phyloP scores from a whole-genome alignment of 2,329 filamentous ascomycete species.

The Chaetomium olivaceum region DNA sequence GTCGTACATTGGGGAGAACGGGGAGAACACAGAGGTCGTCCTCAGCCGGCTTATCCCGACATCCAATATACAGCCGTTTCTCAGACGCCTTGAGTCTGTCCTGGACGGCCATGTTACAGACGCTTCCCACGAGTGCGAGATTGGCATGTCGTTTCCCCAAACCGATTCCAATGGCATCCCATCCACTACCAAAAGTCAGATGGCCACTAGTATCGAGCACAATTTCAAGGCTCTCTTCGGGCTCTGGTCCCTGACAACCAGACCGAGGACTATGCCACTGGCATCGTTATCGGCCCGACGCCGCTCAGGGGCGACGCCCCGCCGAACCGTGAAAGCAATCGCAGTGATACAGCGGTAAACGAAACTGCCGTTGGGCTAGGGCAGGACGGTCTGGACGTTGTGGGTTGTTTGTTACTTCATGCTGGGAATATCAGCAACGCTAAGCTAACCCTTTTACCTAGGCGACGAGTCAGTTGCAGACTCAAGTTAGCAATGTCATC shows the following conservation, averaged over 20 bases:
- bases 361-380: constrained; percentile 30
- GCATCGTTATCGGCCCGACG: constrained; percentile 74
- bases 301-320: not conserved
- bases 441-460: not conserved
- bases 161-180: constrained; percentile 37
- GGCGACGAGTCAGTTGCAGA: not conserved
- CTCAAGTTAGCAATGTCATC: not conserved
- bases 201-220: constrained; percentile 68
- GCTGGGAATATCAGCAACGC: not conserved
- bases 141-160: not conserved
- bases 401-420: not conserved
- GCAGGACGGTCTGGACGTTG: constrained; percentile 34
- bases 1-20: constrained; percentile 60
- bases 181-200: constrained; percentile 40
- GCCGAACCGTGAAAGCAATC: too few relatives aligned
- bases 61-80: constrained; percentile 49
- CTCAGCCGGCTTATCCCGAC: constrained; percentile 54
- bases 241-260: constrained; percentile 56
- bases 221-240: constrained; percentile 65
- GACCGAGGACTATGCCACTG: constrained; percentile 69
- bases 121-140: not conserved
- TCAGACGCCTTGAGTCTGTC: constrained; percentile 50
- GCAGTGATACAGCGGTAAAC: too few relatives aligned
- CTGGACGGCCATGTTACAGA: not conserved
- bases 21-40: constrained; percentile 64